Conservation (phyloP, 495 filamentous ascomycete genomes). For the Neurospora sp. region DNA sequence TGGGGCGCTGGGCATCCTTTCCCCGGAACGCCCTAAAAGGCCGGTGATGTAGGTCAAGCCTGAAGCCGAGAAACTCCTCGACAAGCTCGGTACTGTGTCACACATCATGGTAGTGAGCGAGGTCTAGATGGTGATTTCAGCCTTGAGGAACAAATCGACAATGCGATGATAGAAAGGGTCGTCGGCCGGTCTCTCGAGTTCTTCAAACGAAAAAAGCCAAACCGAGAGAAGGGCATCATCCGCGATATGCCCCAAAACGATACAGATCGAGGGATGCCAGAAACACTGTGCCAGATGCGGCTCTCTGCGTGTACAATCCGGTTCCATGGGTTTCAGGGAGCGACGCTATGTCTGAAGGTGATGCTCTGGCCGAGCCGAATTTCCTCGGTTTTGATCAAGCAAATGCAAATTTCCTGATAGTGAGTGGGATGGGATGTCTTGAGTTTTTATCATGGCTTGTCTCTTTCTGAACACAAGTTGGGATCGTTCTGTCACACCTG, state of each 20-base stretch:
- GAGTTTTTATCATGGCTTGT: background rate
- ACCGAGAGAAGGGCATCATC: background rate
- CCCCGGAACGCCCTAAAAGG: background rate
- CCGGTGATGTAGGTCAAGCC: background rate
- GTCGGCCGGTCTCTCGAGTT: background rate
- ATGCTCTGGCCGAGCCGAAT: background rate
- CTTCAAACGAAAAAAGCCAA: background rate
- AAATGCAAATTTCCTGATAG: background rate
- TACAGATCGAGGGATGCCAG: background rate
- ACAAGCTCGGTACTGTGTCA: background rate
- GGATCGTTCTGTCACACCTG: background rate
- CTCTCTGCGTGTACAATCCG: background rate
- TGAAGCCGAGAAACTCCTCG: background rate
- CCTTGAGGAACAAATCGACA: background rate
- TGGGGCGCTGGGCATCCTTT: background rate
- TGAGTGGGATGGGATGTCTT: background rate
- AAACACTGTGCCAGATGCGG: background rate
- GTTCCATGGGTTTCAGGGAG: background rate
- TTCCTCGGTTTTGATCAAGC: background rate
- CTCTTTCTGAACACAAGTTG: background rate
- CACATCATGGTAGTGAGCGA: background rate
- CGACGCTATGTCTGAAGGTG: background rate
- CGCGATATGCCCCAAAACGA: background rate
- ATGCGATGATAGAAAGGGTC: background rate
- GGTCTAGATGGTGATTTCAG: background rate